Evolutionary conservation across 306 rosid species (phyloP), one percentile per base, ranked within the genome.

Genomic region (Delonix regia): DNA sequence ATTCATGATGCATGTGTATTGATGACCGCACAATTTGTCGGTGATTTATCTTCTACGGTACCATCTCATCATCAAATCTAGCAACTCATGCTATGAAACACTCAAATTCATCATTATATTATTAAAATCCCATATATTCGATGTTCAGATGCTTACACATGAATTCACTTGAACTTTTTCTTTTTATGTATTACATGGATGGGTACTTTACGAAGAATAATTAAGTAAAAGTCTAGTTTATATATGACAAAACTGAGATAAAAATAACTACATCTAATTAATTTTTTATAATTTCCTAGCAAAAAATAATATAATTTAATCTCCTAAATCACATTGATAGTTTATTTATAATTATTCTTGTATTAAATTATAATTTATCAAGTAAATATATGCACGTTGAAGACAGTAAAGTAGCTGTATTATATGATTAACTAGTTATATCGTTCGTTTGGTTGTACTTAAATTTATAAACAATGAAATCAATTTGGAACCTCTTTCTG

Each of bases 1-100:
- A 56, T 25, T 61, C 13, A 38, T 28, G 27, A 65, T 24, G 77
- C 78, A 77, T 47, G 89, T 87, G 82, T 59, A 53, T 88, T 85
- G 87, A 85, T 85, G 87, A 83, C 86, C 86, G 84, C 94, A 83
- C 84, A 83, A 69, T 76, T 79, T 89, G 92, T 91, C 91, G 94
- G 94, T 89, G 92, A 62, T 82, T 85, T 85, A 83, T 83, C 91
- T 89, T 85, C 75, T 67, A 79, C 65, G 86, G 19, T 45, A 85
- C 67, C 44, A 30, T 73, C 70, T 60, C 78, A 81, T 79, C 78
- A 73, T 74, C 78, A 78, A 53, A 82, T 72, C 80, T 48, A 62
- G 65, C 79, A 47, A 78, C 21, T 52, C 27, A 75, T 39, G 44
- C 19, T 69, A 42, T 19, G 14, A 77, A 74, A 61, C 21, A 59